A percentile compares a stretch with the other conserved stretches of the same genome.
Conservation (phyloP, 2,329 filamentous ascomycete species). For the Bipolaris oryzae region DNA sequence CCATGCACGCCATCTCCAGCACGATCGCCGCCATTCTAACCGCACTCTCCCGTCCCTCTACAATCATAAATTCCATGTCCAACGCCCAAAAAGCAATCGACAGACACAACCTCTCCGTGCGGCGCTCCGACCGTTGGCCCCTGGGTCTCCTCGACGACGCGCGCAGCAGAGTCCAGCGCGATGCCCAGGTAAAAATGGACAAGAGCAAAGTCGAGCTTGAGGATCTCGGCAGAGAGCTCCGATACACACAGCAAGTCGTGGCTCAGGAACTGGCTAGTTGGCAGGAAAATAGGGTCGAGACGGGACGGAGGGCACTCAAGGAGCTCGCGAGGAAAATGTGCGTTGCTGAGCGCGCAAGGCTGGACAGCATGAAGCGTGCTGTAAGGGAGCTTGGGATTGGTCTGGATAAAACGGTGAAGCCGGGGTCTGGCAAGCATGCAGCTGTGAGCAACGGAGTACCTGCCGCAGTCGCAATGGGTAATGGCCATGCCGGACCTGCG, state of each 20-base stretch:
- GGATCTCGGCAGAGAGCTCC: constrained; percentile 77
- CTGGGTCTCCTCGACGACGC: constrained; percentile 85
- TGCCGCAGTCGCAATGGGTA: background rate
- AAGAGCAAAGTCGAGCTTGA: constrained; percentile 73
- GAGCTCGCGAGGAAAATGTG: constrained; percentile 80
- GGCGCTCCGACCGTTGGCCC: constrained; percentile 78
- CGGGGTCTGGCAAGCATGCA: background rate
- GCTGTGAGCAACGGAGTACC: background rate
- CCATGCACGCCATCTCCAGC: constrained; percentile 78
- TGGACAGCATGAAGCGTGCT: constrained; percentile 81
- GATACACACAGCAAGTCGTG: constrained; percentile 92
- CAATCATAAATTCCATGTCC: constrained; percentile 78
- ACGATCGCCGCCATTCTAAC: constrained; percentile 82
- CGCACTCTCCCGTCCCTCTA: constrained; percentile 78
- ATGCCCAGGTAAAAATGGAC: constrained; percentile 79
- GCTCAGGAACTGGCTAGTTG: constrained; percentile 90
- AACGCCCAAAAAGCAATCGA: constrained; percentile 76
- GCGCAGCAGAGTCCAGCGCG: constrained; percentile 78
- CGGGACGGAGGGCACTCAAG: constrained; percentile 74
- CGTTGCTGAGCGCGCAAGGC: constrained; percentile 75
- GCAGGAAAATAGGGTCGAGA: constrained; percentile 84
- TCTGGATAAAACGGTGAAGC: background rate
- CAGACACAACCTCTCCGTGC: constrained; percentile 75
- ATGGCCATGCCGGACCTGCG: background rate
- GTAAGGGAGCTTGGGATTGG: constrained; percentile 61